Evolutionary conservation across 345 rosid species (phyloP).

Genomic region (Syzygium oleosum): DNA sequence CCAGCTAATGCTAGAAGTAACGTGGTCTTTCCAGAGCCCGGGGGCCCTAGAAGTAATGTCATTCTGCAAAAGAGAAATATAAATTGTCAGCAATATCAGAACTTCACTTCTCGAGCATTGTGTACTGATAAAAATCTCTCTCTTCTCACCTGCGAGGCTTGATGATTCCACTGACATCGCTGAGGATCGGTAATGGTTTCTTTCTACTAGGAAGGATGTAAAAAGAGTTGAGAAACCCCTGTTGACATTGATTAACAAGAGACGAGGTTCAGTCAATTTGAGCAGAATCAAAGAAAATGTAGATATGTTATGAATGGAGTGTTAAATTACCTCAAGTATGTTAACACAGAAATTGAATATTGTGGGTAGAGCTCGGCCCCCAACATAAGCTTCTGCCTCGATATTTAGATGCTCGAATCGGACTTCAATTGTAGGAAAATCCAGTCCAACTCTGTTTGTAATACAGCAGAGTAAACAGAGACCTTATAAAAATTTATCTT

Average conservation of each 20-base stretch:
- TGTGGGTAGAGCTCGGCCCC: constrained; percentile 58
- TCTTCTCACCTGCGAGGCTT: constrained; percentile 32
- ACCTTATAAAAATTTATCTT: background rate
- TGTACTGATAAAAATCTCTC: background rate
- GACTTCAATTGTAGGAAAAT: constrained; percentile 83
- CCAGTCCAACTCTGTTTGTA: constrained; percentile 64
- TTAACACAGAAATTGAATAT: constrained; percentile 38
- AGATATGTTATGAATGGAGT: background rate
- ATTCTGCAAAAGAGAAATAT: constrained; percentile 20
- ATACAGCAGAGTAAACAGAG: background rate
- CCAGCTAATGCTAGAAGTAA: constrained; percentile 48
- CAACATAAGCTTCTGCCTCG: constrained; percentile 55
- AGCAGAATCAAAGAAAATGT: background rate
- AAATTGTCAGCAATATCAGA: background rate
- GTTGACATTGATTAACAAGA: background rate
- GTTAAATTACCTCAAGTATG: constrained; percentile 32
- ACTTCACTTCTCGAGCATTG: background rate
- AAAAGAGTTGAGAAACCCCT: constrained; percentile 38
- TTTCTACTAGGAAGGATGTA: constrained; percentile 44
- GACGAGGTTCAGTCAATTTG: background rate
- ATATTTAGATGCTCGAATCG: constrained; percentile 65
- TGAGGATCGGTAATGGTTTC: constrained; percentile 33
- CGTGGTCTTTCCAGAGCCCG: constrained; percentile 54
- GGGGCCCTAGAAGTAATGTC: constrained; percentile 58
- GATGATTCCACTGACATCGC: constrained; percentile 44